Percentiles rank a stretch among this genome's conserved stretches.
Evolutionary conservation across 495 filamentous ascomycete genomes (phyloP).

Genomic region (Penicillium turbatum): DNA sequence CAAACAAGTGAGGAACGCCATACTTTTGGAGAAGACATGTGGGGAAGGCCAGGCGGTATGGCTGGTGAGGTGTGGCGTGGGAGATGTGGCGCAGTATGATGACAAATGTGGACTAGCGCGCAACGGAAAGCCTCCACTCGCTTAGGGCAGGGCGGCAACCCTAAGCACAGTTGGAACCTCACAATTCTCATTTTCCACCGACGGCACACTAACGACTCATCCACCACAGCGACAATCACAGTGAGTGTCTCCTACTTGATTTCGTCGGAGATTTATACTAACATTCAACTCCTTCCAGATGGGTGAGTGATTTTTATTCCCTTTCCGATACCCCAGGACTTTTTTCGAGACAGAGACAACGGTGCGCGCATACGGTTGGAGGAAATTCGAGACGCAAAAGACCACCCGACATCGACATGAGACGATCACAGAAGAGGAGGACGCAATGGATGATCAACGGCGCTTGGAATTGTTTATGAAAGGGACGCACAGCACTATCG

Average conservation of each 20-base stretch:
- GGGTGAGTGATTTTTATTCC: conserved; percentile 46
- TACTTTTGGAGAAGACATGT: conserved; percentile 6
- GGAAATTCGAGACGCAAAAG: conserved; percentile 17
- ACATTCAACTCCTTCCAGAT: conserved; percentile 43
- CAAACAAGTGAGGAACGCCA: neutral
- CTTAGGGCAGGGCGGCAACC: conserved; percentile 47
- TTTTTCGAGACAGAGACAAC: conserved; percentile 26
- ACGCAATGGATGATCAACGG: neutral
- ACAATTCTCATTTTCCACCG: conserved; percentile 45
- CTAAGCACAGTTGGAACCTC: conserved; percentile 44
- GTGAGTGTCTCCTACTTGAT: conserved; percentile 36
- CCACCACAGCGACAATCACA: conserved; percentile 54
- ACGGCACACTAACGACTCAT: conserved; percentile 44
- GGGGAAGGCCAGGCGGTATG: conserved; percentile 1
- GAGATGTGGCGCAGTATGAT: neutral
- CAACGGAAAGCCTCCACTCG: conserved; percentile 33
- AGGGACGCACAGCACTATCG: conserved; percentile 5
- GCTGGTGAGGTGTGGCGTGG: neutral
- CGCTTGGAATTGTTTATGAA: neutral
- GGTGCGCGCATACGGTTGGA: conserved; percentile 27
- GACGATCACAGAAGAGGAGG: neutral
- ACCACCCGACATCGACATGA: conserved; percentile 7
- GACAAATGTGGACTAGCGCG: conserved; percentile 26
- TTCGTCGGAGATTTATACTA: conserved; percentile 25
- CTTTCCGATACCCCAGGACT: conserved; percentile 22